Evolutionary conservation across 1,139 yeast genomes (phyloP).

Genomic region (Pichia sp.): DNA sequence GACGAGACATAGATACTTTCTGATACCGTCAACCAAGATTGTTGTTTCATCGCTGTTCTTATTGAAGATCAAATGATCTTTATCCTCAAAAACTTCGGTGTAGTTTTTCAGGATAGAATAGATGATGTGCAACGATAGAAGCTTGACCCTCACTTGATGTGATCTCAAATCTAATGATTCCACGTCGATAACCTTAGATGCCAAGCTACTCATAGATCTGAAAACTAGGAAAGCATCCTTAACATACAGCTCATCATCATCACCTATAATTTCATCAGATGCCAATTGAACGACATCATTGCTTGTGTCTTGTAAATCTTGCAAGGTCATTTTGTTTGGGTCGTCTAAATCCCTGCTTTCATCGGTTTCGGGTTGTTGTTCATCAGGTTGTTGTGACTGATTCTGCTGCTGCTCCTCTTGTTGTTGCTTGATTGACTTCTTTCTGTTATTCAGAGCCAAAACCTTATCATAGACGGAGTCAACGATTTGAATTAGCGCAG

Average conservation of each 20-base stretch:
- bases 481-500: constrained; percentile 86
- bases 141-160: constrained; percentile 85
- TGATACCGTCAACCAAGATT: constrained; percentile 67
- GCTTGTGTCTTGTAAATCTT: constrained; percentile 32
- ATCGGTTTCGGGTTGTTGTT: too few relatives aligned
- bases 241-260: constrained; percentile 60
- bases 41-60: constrained; percentile 52
- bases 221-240: constrained; percentile 92
- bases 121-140: constrained; percentile 79
- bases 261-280: constrained; percentile 40
- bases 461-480: constrained; percentile 80
- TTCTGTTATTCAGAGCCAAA: constrained; percentile 20
- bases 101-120: constrained; percentile 83
- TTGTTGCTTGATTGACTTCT: not conserved
- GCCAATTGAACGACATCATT: constrained; percentile 54
- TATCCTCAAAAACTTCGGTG: constrained; percentile 71
- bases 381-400: too few relatives aligned
- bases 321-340: constrained; percentile 37
- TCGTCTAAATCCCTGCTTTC: too few relatives aligned
- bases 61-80: constrained; percentile 52
- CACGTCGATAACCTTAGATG: constrained; percentile 72
- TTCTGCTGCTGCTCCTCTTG: not conserved
- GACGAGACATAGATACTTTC: constrained; percentile 77
- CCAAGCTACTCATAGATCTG: constrained; percentile 89
- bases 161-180: constrained; percentile 79